A percentile compares a stretch with the other conserved stretches of the same genome.
phyloP scores from a whole-genome alignment of 495 filamentous ascomycete species.

The Apodospora peruviana region DNA sequence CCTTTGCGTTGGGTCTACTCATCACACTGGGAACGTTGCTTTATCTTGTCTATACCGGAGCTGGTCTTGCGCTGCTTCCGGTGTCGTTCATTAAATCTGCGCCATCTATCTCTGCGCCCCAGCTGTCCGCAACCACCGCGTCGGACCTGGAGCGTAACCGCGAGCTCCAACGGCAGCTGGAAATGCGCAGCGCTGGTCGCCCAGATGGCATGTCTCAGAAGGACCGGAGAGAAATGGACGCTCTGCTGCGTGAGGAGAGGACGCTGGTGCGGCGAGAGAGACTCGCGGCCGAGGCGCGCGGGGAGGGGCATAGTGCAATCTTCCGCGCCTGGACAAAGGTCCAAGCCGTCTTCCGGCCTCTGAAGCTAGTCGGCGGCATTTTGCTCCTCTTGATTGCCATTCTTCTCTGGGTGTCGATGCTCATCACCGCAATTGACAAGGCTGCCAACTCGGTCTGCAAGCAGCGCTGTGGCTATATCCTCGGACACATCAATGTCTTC shows the following conservation, averaged over 20 bases:
- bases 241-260: conserved; percentile 80
- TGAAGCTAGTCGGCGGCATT: conserved; percentile 82
- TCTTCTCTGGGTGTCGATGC: conserved; percentile 82
- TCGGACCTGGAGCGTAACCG: conserved; percentile 78
- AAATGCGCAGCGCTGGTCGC: conserved; percentile 76
- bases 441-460: conserved; percentile 92
- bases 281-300: conserved; percentile 71
- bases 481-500: conserved; percentile 87
- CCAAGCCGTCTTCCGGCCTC: conserved; percentile 68
- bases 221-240: conserved; percentile 82
- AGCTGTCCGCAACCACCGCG: conserved; percentile 66
- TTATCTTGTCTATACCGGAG: conserved; percentile 82
- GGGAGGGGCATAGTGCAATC: conserved; percentile 64
- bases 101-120: conserved; percentile 71
- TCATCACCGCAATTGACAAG: conserved; percentile 94
- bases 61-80: conserved; percentile 83
- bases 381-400: conserved; percentile 65
- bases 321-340: conserved; percentile 70
- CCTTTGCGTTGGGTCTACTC: conserved; percentile 79
- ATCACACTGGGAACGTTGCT: conserved; percentile 78
- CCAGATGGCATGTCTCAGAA: conserved; percentile 69
- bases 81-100: conserved; percentile 86
- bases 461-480: conserved; percentile 83
- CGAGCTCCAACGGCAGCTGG: conserved; percentile 85
- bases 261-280: conserved; percentile 88